These are phyloP conservation scores for Nicotiana sylvestris DNA, from an alignment of 257 asterid genomes.

Conservation along the genomic window DNA sequence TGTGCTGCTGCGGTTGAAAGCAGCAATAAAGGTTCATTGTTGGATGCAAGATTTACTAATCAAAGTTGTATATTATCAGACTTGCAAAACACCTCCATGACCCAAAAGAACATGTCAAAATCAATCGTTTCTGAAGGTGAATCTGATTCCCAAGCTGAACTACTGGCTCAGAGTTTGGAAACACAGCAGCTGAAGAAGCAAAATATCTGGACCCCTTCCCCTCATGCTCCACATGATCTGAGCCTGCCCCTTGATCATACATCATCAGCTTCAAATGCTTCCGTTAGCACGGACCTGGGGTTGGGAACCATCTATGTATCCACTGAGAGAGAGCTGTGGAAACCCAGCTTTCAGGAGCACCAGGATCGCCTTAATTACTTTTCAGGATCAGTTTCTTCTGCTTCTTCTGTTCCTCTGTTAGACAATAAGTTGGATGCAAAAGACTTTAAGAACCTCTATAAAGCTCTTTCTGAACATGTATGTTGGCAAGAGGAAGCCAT, in stretches of 20 bases:
- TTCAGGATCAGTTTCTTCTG: conserved; percentile 39
- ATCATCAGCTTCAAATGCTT: conserved; percentile 25
- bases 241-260: conserved; percentile 23
- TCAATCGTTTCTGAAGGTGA: conserved; percentile 21
- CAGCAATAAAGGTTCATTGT: conserved; percentile 22
- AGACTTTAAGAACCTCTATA: conserved; percentile 51
- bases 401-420: conserved; percentile 32
- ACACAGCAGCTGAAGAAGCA: conserved; percentile 19
- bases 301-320: conserved; percentile 59
- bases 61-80: conserved; percentile 29
- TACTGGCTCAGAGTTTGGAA: conserved; percentile 23
- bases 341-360: conserved; percentile 28
- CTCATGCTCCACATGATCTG: conserved; percentile 13
- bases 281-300: conserved; percentile 75
- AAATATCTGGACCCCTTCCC: conserved; percentile 21
- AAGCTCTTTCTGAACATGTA: conserved; percentile 56
- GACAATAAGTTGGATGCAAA: conserved; percentile 32
- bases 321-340: conserved; percentile 25
- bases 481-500: conserved; percentile 84
- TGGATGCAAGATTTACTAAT: conserved; percentile 24
- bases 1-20: conserved; percentile 26
- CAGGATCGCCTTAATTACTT: conserved; percentile 19
- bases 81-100: conserved; percentile 24
- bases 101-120: conserved; percentile 18
- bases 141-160: conserved; percentile 28